These are phyloP conservation scores for Luffa aegyptiaca DNA, from an alignment of 306 rosid species.

Conservation along the genomic window DNA sequence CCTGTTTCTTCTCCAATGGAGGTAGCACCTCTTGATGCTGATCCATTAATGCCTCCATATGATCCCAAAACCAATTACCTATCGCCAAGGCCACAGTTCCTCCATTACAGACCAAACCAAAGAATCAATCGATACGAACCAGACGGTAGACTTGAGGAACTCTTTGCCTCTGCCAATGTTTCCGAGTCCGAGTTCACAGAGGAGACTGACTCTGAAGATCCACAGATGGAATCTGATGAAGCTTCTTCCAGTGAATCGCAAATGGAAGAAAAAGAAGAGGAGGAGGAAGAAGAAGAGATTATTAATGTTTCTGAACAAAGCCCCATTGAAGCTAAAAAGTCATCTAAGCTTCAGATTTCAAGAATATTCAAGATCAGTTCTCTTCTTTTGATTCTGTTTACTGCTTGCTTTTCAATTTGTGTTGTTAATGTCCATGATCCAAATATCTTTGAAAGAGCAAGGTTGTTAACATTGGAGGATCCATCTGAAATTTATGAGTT, in stretches of 20 bases:
- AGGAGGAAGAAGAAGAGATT: slow-evolving; percentile 6
- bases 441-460: slow-evolving; percentile 18
- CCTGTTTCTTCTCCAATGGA: slow-evolving; percentile 37
- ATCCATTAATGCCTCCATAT: slow-evolving; percentile 54
- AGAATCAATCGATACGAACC: slow-evolving; percentile 30
- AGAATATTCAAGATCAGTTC: slow-evolving; percentile 27
- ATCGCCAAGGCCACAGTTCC: slow-evolving; percentile 84
- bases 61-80: slow-evolving; percentile 76
- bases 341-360: slow-evolving; percentile 20
- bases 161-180: slow-evolving; percentile 32
- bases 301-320: slow-evolving; percentile 22
- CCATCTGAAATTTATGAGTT: slow-evolving; percentile 20
- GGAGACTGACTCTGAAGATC: slow-evolving; percentile 39
- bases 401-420: slow-evolving; percentile 29
- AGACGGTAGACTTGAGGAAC: slow-evolving; percentile 34
- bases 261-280: slow-evolving; percentile 15
- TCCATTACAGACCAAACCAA: slow-evolving; percentile 61
- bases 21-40: slow-evolving; percentile 49
- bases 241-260: slow-evolving; percentile 32
- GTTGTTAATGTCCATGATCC: slow-evolving; percentile 21
- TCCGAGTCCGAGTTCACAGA: slow-evolving; percentile 53
- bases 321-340: slow-evolving; percentile 17
- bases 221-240: slow-evolving; percentile 45
- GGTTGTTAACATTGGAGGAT: slow-evolving; percentile 15
- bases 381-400: slow-evolving; percentile 34